Evolutionary conservation across 768 basidiomycete genomes (phyloP).

Genomic region (Tylopilus balloui): DNA sequence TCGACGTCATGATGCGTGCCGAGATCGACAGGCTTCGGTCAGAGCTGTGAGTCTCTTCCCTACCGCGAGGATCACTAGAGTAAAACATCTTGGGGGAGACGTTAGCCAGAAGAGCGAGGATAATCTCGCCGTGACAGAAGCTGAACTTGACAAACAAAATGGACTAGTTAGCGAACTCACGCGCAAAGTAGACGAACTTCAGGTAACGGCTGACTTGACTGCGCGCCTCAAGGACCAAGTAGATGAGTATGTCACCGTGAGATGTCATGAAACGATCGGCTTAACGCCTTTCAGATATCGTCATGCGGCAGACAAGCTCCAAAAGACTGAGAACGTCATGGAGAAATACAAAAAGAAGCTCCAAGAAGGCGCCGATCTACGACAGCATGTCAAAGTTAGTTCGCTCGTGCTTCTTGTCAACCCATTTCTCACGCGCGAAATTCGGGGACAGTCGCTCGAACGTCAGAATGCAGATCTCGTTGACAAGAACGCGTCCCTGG

Average conservation of each 20-base stretch:
- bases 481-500: slow-evolving; percentile 86
- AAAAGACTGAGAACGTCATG: slow-evolving; percentile 96
- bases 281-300: slow-evolving; percentile 55
- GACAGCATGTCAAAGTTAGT: slow-evolving; percentile 77
- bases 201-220: slow-evolving; percentile 71
- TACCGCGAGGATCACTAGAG: background rate
- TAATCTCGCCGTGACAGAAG: slow-evolving; percentile 75
- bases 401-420: slow-evolving; percentile 10
- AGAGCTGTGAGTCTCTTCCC: slow-evolving; percentile 67
- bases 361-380: slow-evolving; percentile 87
- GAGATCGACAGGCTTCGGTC: slow-evolving; percentile 78
- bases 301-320: slow-evolving; percentile 86
- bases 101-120: slow-evolving; percentile 92
- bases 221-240: slow-evolving; percentile 84
- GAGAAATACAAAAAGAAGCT: slow-evolving; percentile 99
- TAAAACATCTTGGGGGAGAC: slow-evolving; percentile 30
- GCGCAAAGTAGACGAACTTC: slow-evolving; percentile 77
- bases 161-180: slow-evolving; percentile 65
- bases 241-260: slow-evolving; percentile 62
- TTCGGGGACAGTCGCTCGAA: slow-evolving; percentile 63
- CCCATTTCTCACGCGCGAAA: background rate
- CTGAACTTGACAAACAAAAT: slow-evolving; percentile 79
- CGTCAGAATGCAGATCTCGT: slow-evolving; percentile 90
- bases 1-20: slow-evolving; percentile 68
- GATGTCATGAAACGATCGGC: background rate